Evolutionary conservation across 805 yeast species (phyloP).

Genomic region (baker's yeast (Saccharomyces cerevisiae)): DNA sequence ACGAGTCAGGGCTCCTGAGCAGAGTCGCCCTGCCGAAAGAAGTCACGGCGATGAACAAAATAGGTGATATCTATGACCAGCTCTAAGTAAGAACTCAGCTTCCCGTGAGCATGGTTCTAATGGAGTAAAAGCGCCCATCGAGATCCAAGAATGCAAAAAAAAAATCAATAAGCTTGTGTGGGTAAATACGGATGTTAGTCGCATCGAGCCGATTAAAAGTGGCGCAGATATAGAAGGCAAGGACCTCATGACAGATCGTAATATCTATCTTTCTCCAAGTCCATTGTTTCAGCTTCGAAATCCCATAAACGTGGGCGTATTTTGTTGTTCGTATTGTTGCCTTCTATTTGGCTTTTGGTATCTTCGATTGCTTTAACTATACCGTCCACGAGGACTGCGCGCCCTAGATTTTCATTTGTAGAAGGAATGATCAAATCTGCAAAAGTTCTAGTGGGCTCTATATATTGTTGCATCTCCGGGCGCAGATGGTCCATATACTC

Average conservation of each 20-base stretch:
- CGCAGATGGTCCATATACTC: slow-evolving; percentile 27
- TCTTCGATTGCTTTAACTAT: slow-evolving; percentile 25
- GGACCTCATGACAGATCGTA: slow-evolving; percentile 18
- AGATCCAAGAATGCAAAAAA: background rate
- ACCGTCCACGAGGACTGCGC: slow-evolving; percentile 27
- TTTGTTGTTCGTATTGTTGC: background rate
- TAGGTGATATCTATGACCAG: background rate
- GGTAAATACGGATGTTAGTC: background rate
- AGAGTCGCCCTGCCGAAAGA: background rate
- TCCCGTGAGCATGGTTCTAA: background rate
- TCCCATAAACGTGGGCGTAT: slow-evolving; percentile 18
- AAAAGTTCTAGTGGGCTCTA: slow-evolving; percentile 24
- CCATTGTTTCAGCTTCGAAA: slow-evolving; percentile 25
- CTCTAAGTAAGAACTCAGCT: background rate
- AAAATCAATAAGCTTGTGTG: background rate
- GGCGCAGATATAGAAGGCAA: background rate
- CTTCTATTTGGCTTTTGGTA: slow-evolving; percentile 7
- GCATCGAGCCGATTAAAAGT: background rate
- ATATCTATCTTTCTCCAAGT: slow-evolving; percentile 27
- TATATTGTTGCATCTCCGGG: slow-evolving; percentile 25
- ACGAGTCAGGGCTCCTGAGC: background rate
- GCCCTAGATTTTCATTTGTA: slow-evolving; percentile 21
- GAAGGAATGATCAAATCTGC: slow-evolving; percentile 30
- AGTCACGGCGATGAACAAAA: background rate
- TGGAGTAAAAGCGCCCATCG: background rate